Evolutionary conservation across 345 rosid species (phyloP), one percentile per base, ranked within the genome.

Genomic region (Raphanus sativus): DNA sequence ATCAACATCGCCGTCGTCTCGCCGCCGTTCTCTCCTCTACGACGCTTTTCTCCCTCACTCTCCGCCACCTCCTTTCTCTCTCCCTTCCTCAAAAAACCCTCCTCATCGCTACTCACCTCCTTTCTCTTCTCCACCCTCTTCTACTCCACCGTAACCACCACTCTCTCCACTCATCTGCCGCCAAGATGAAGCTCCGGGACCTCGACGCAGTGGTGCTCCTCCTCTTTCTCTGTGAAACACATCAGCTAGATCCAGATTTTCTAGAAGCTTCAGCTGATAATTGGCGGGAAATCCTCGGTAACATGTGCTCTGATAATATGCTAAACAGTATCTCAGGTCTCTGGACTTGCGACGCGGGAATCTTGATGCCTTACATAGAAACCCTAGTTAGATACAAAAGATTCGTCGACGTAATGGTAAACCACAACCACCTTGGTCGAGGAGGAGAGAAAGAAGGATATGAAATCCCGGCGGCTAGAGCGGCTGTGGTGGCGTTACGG

Each of bases 81-180:
- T 84, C 98, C 34, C 87, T 90, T 69, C 63, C 84, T 10, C 65
- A 80, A 30, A 95, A 95, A 79, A 77, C 91, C 67, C 81, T 83
- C 9, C 94, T 96, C 86, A 85, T 96, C 65, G 91, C 98, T 72
- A 86, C 85, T 74, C 93, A 89, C 81, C 97, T 91, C 85, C 89
- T 87, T 78, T 85, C 86, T 76, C 87, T 88, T 60, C 98, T 90
- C 82, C 87, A 77, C 76, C 86, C 77, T 75, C 84, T 92, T 67
- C 78, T 91, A n/a, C 77, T 74, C 30, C 85, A 82, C 84, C 79
- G 82, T 69, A 83, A 81, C 6, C 79, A 81, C 13, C 62, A 78
- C 21, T 58, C 79, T 1, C 82, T 62, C 1, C 69, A 71, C 9
- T 77, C 76, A 1, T 78, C 79, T 2, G 63, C 66, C 59, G 65